Conservation (phyloP, 2,329 filamentous ascomycete species). For the Diplodia seriata region DNA sequence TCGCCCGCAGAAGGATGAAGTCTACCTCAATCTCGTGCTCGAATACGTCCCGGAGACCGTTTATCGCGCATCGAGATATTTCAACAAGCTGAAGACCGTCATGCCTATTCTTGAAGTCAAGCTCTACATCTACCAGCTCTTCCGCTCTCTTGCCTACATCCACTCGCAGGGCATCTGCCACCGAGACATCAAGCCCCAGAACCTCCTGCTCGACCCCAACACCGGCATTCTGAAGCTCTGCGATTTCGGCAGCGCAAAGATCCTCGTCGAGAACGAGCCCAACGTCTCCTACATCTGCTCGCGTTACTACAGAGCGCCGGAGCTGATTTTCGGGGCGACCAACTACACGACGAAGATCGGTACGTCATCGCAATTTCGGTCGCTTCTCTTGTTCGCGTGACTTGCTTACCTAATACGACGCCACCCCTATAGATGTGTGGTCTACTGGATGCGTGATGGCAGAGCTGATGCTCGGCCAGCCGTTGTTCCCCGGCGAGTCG, state of each 20-base stretch:
- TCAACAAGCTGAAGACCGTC: conserved; percentile 99
- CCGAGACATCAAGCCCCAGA: conserved; percentile 98
- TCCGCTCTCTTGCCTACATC: conserved; percentile 97
- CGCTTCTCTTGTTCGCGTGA: conserved; percentile 18
- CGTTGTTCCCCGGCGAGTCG: conserved; percentile 96
- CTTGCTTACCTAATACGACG: conserved; percentile 37
- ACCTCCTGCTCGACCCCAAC: conserved; percentile 88
- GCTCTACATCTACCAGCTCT: conserved; percentile 99
- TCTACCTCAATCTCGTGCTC: conserved; percentile 97
- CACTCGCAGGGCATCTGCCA: conserved; percentile 99
- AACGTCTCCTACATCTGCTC: conserved; percentile 99
- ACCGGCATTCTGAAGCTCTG: conserved; percentile 95
- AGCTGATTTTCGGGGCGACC: conserved; percentile 97
- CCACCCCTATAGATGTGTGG: conserved; percentile 79
- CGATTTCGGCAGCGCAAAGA: conserved; percentile 99
- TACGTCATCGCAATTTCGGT: conserved; percentile 58
- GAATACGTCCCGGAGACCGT: conserved; percentile 99
- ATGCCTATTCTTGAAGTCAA: conserved; percentile 99
- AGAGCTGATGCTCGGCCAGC: conserved; percentile 97
- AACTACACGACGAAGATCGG: conserved; percentile 99
- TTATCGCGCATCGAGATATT: conserved; percentile 96
- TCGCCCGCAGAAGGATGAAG: conserved; percentile 76
- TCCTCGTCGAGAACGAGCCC: conserved; percentile 96
- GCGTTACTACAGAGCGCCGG: conserved; percentile 95
- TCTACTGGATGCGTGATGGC: conserved; percentile 99